Evolutionary conservation across 2,329 filamentous ascomycete genomes (phyloP), one percentile per base, ranked within the genome.

Genomic region (Peltaster fructicola): DNA sequence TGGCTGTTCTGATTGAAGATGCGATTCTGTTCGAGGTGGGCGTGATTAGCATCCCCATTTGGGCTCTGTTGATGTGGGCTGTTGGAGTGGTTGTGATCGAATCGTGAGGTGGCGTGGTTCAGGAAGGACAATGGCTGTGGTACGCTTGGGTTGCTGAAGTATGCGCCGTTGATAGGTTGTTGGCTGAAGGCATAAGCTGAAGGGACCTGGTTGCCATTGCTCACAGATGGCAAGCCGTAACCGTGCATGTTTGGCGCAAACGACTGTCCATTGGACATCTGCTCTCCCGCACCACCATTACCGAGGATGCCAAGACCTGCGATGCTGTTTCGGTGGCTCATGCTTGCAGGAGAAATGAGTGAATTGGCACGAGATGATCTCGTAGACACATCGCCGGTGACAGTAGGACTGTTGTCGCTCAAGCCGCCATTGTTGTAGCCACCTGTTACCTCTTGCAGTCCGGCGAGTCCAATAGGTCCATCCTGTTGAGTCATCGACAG

Each of bases 361-460:
- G 56, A 60, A 44, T 60, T 61, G 12, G 57, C 56, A 24, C 57
- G 44, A 26, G 57, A 61, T 5, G 56, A 56, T 14, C 57, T 47
- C 24, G 52, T 53, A 24, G 57, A 62, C 40, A 59, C 49, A 29
- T 50, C 47, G 23, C 44, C 47, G 29, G 44, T 47, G 32, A 49
- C 43, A 21, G 42, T 42, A n/a, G 47, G 43, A 31, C 44, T 48
- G 34, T 38, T 42, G 8, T 25, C 29, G 22, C 24, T 34, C 15
- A 42, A 33, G 27, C 39, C 36, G 22, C 37, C 36, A 27, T 38
- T 37, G 22, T 34, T 30, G 22, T 30, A 29, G 8, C 29, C 30
- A 7, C 43, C 44, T 23, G 39, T 36, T 17, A 48, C 44, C 25
- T 50, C 47, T 14, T 40, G 34, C 25, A 51, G 35, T 19, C 40